Evolutionary conservation across 495 filamentous ascomycete species (phyloP).

Genomic region (Polyplosphaeria fusca): DNA sequence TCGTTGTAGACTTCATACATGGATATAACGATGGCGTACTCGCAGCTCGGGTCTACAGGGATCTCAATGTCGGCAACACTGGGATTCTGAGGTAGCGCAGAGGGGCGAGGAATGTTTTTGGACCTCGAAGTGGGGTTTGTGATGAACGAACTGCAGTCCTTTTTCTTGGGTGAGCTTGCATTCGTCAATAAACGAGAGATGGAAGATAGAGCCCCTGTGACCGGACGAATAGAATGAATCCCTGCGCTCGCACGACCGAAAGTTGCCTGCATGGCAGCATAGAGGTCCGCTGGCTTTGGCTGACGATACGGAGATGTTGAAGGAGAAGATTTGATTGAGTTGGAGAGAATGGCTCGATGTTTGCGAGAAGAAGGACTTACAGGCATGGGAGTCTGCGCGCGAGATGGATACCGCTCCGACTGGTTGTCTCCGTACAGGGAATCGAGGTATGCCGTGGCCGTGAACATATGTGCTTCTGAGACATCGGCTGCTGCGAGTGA

Average conservation of each 20-base stretch:
- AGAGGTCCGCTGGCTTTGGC: slow-evolving; percentile 9
- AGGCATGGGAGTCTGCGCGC: slow-evolving; percentile 78
- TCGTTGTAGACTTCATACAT: slow-evolving; percentile 99
- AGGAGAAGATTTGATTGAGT: not conserved
- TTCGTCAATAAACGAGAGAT: slow-evolving; percentile 41
- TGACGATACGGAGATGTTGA: slow-evolving; percentile 6
- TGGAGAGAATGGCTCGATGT: not conserved
- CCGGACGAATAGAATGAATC: slow-evolving; percentile 32
- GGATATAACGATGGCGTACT: slow-evolving; percentile 85
- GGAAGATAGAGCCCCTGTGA: slow-evolving; percentile 23
- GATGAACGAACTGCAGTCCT: slow-evolving; percentile 50
- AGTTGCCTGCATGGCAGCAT: slow-evolving; percentile 21
- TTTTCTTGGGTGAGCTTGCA: slow-evolving; percentile 35
- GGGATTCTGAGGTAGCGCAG: slow-evolving; percentile 65
- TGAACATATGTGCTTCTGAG: slow-evolving; percentile 78
- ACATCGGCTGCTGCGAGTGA: slow-evolving; percentile 73
- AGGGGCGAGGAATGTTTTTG: slow-evolving; percentile 49
- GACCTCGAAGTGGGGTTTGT: slow-evolving; percentile 18
- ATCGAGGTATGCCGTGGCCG: slow-evolving; percentile 76
- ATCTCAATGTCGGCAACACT: slow-evolving; percentile 66
- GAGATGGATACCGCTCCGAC: slow-evolving; percentile 58
- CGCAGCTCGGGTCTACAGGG: slow-evolving; percentile 64
- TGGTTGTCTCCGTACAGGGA: slow-evolving; percentile 67
- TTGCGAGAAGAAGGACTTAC: slow-evolving; percentile 55
- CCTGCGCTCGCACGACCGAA: slow-evolving; percentile 16